Base-by-base conservation (phyloP, 2,329 filamentous ascomycete species). In the Aspergillus flavus region DNA sequence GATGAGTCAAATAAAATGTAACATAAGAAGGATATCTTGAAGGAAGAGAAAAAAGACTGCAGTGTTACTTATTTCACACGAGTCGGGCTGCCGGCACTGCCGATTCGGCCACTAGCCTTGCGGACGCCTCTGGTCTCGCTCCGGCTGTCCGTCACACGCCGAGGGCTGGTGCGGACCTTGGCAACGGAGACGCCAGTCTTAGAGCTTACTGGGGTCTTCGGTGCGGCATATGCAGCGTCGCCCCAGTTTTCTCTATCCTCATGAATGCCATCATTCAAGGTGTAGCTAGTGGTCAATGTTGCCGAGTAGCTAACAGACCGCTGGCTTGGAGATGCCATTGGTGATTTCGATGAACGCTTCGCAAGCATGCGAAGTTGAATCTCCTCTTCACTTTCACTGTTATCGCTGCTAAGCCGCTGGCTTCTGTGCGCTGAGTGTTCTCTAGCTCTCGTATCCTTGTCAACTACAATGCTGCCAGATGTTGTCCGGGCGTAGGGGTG, bases 341-440 rank as follows among this genome's bases (percentile, higher is more conserved):
- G 45, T 81, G 81, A 80, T 89, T 91, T 70, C 85, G 89, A 72
- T 83, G 87, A 62, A 67, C 86, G 87, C 82, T 89, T 87, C 30
- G 87, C 86, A 66, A 87, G 86, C 84, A 92, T 88, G 57, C 93
- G 90, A 53, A 96, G 80, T 72, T 93, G 90, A 71, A 87, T 86
- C 75, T 97, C 93, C 73, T 96, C 92, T 64, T 97, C 93, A 23
- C 90, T 91, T 74, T 95, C 91, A 54, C 82, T 77, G 41, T 71
- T 80, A 73, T 75, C 85, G 21, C 85, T 84, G 16, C 87, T 89
- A 46, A 86, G 84, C 39, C 87, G 88, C 70, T 90, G 84, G 12
- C 66, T 64, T 45, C 71, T 69, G 21, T 48, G 84, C 82, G 57
- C 88, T 80, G 62, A 87, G 77, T 73, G 71, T 14, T 78, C 75